Percentiles rank a stretch among this genome's conserved stretches.
Evolutionary conservation across 176 grass and related monocot species (phyloP).

Genomic region (Zoysia japonica): DNA sequence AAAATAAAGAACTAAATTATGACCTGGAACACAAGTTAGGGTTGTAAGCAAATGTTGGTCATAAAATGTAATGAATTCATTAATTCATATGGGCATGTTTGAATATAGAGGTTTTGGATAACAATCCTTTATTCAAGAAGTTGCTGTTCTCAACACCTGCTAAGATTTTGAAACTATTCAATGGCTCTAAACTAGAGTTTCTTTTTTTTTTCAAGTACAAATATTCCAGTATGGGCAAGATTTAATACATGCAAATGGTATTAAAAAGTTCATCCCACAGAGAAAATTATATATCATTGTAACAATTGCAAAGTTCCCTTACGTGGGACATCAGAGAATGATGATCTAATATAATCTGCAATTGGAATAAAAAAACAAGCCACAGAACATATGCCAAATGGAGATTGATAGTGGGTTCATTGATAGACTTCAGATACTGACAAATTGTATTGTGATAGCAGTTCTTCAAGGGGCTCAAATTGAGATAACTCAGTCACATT

Average conservation of each 20-base stretch:
- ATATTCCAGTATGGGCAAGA: background rate
- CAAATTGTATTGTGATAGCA: background rate
- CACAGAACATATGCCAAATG: background rate
- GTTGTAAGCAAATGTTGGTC: conserved; percentile 5
- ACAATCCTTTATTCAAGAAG: background rate
- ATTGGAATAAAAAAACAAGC: conserved; percentile 19
- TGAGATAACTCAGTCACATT: background rate
- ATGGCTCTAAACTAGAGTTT: background rate
- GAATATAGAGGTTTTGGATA: background rate
- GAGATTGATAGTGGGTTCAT: background rate
- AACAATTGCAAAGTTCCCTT: background rate
- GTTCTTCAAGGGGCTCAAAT: background rate
- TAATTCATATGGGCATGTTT: background rate
- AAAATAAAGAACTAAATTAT: conserved; percentile 3
- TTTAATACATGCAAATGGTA: background rate
- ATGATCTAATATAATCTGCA: background rate
- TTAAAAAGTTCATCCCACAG: background rate
- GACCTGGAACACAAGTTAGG: background rate
- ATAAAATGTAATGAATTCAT: background rate
- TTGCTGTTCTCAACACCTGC: background rate
- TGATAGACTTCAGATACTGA: conserved; percentile 21
- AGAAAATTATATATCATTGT: background rate
- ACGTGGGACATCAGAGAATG: background rate
- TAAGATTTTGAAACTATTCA: conserved; percentile 15
- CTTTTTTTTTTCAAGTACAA: background rate